phyloP scores from a whole-genome alignment of 768 basidiomycete species.

The Trametopsis cervina region DNA sequence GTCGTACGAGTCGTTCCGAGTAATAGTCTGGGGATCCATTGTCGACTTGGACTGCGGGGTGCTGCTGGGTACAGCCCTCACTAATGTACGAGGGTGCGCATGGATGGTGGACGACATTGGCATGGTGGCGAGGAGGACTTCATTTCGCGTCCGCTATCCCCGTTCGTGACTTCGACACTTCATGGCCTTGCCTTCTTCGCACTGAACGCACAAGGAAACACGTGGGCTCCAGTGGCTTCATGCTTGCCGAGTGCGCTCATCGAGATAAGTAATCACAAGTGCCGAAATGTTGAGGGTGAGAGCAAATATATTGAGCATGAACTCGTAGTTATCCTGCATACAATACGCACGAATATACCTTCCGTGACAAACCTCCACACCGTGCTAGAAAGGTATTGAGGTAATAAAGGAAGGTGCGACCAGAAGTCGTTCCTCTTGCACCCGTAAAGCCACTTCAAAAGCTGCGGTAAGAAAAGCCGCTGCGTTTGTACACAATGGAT shows the following conservation, averaged over 20 bases:
- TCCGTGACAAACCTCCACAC: conserved; percentile 25
- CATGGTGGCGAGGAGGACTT: background rate
- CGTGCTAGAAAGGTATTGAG: conserved; percentile 16
- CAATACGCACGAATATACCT: conserved; percentile 14
- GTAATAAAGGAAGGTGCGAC: conserved; percentile 21
- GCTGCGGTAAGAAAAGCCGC: conserved; percentile 25
- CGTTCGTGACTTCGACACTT: background rate
- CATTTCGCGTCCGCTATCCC: background rate
- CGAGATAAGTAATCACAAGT: too few species aligned
- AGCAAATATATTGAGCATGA: conserved; percentile 3
- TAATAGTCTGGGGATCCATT: background rate
- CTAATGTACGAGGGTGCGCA: background rate
- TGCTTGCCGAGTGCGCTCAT: too few species aligned
- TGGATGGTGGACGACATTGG: background rate
- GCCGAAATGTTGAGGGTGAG: background rate
- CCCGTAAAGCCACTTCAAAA: conserved; percentile 29
- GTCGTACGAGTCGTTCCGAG: too few species aligned
- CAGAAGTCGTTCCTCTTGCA: conserved; percentile 24
- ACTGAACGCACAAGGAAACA: background rate
- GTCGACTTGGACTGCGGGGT: background rate
- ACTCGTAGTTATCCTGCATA: conserved; percentile 1
- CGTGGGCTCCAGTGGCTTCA: background rate
- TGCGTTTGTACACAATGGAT: conserved; percentile 31
- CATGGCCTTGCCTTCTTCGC: background rate
- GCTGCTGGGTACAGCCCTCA: background rate